Conservation (phyloP, 2,329 filamentous ascomycete genomes). For the Furcasterigmium furcatum region DNA sequence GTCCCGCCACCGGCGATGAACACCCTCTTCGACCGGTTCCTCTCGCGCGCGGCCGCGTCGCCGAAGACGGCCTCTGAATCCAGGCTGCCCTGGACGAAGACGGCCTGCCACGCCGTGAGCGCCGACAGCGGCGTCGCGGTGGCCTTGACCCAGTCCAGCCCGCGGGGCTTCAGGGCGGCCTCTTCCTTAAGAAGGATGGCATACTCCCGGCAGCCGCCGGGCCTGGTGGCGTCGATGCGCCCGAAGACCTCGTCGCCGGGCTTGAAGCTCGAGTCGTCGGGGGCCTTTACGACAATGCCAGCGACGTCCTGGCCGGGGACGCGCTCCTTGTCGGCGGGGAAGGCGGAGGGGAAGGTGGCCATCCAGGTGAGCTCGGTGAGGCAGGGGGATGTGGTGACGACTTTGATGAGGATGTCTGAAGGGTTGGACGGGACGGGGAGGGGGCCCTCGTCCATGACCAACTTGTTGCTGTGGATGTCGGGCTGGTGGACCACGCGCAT, state of each 20-base stretch:
- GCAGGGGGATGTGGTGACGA: slow-evolving; percentile 26
- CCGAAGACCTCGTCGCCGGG: slow-evolving; percentile 28
- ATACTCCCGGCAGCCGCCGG: slow-evolving; percentile 28
- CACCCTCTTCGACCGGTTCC: slow-evolving; percentile 25
- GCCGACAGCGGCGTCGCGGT: slow-evolving; percentile 34
- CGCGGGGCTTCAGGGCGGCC: slow-evolving; percentile 26
- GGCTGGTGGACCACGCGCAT: slow-evolving; percentile 19
- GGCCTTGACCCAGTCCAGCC: slow-evolving; percentile 28
- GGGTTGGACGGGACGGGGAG: slow-evolving; percentile 16
- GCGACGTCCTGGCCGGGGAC: slow-evolving; percentile 32
- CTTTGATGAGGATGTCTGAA: slow-evolving; percentile 24
- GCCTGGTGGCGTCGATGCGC: slow-evolving; percentile 19
- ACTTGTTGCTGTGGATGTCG: slow-evolving; percentile 12
- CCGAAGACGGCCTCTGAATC: slow-evolving; percentile 22
- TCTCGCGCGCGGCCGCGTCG: slow-evolving; percentile 16
- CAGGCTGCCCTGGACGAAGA: slow-evolving; percentile 28
- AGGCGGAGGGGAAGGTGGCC: slow-evolving; percentile 13
- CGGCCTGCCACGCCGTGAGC: slow-evolving; percentile 34
- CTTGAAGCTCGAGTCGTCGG: slow-evolving; percentile 22
- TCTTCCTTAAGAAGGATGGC: slow-evolving; percentile 22
- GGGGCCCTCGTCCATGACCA: slow-evolving; percentile 14
- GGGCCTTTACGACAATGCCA: slow-evolving; percentile 28
- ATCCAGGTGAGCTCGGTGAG: slow-evolving; percentile 28
- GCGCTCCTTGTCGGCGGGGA: slow-evolving; percentile 16
- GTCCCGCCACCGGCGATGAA: slow-evolving; percentile 35